Evolutionary conservation across 345 rosid genomes (phyloP).

Genomic region (Bruguiera gymnorhiza): DNA sequence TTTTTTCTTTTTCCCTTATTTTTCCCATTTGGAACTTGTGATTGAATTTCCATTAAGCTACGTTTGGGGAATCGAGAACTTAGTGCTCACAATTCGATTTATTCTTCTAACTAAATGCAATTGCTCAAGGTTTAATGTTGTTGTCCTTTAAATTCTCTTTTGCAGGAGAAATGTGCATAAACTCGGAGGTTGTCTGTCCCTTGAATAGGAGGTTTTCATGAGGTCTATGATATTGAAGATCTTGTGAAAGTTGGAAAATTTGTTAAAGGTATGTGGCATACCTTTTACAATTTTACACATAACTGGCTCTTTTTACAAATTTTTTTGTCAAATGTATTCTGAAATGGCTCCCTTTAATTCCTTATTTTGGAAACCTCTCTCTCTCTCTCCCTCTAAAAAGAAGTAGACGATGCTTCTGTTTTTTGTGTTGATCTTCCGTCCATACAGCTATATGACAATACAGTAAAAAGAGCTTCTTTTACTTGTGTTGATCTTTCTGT

Average conservation of each 20-base stretch:
- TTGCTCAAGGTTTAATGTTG: conserved; percentile 5
- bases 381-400: too few species aligned
- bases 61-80: conserved; percentile 26
- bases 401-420: too few species aligned
- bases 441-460: conserved; percentile 78
- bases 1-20: too few species aligned
- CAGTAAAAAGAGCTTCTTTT: conserved; percentile 67
- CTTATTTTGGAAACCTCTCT: too few species aligned
- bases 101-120: conserved; percentile 12
- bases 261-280: conserved; percentile 62
- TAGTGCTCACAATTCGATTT: conserved; percentile 75
- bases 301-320: background rate
- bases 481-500: conserved; percentile 38
- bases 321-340: background rate
- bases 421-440: conserved; percentile 62
- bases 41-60: background rate
- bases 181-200: conserved; percentile 24
- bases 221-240: conserved; percentile 91
- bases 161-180: conserved; percentile 59
- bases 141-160: conserved; percentile 10
- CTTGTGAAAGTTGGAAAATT: conserved; percentile 83
- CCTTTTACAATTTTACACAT: background rate
- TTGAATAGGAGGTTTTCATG: too few species aligned
- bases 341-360: background rate
- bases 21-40: too few species aligned